Evolutionary conservation across 306 rosid species (phyloP).

Genomic region (Rubus idaeus): DNA sequence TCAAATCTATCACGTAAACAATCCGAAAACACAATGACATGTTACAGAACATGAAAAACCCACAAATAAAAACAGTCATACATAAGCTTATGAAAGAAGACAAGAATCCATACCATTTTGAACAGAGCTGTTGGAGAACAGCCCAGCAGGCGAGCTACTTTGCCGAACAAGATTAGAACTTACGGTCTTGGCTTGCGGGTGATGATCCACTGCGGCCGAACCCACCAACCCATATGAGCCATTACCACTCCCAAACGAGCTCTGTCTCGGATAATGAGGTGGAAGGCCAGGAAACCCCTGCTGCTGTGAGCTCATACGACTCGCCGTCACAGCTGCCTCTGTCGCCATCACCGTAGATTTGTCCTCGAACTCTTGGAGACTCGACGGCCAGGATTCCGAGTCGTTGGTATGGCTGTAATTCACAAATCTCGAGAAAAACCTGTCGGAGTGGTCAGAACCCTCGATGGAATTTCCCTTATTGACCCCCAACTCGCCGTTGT

Average conservation of each 20-base stretch:
- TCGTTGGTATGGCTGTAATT: constrained; percentile 26
- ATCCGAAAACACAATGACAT: not conserved
- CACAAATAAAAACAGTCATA: too few species aligned
- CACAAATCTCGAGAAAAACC: constrained; percentile 45
- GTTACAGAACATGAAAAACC: not conserved
- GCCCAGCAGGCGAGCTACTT: constrained; percentile 60
- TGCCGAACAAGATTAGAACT: constrained; percentile 48
- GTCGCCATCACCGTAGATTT: constrained; percentile 29
- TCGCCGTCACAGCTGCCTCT: constrained; percentile 18
- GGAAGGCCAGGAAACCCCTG: constrained; percentile 55
- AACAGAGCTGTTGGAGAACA: constrained; percentile 55
- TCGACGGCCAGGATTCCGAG: constrained; percentile 34
- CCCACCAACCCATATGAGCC: constrained; percentile 47
- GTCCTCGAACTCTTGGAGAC: constrained; percentile 36
- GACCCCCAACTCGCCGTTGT: constrained; percentile 17
- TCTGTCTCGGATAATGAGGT: constrained; percentile 79
- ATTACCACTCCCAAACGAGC: constrained; percentile 32
- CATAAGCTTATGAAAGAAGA: constrained; percentile 11
- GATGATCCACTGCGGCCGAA: constrained; percentile 44
- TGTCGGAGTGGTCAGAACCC: constrained; percentile 40
- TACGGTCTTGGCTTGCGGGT: constrained; percentile 28
- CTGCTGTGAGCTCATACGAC: constrained; percentile 38
- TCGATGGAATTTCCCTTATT: constrained; percentile 24
- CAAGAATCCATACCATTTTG: constrained; percentile 48
- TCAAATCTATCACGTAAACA: not conserved